Base-by-base conservation (phyloP, 495 filamentous ascomycete species). In the Aspergillus egyptiacus region DNA sequence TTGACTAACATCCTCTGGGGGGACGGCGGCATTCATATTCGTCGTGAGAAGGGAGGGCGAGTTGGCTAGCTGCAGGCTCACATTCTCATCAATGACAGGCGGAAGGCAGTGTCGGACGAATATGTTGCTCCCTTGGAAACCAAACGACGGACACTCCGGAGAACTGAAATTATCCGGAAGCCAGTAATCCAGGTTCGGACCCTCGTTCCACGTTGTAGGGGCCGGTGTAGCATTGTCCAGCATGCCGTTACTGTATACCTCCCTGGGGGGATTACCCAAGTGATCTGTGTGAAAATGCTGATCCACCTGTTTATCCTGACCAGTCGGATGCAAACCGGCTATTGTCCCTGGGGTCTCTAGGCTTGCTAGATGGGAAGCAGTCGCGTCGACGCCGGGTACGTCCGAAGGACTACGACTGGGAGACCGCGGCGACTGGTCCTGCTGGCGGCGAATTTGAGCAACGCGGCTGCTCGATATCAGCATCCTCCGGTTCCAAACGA, bases 381-480 rank as follows among this genome's bases (percentile, higher is more conserved):
- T 48, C 20, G 59, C 50, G 41, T 55, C 60, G 3, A 60, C 39
- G 34, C 57, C 32, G 25, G 55, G 55, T 7, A 58, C 55, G 46
- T 64, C 45, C 1, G 63, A 28, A 25, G 14, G 46, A 22, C 52
- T 17, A 42, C 41, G n/a, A 46, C 20, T 20, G 58, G 48, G 1
- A 47, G 56, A 1, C 62, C 27, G 19, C n/a, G 25, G 11, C 59
- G 27, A 47, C 58, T 50, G 33, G 53, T 67, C 13, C 51, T 72
- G 67, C 39, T 68, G 68, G 50, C 70, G 64, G 46, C 68, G 58
- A 39, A 72, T 72, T 57, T 72, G 69, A 20, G 64, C 63, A 19
- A 70, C 62, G 14, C 69, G 67, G 55, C 69, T 40, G 33, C 32
- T 10, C 19, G 7, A 18, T 24, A 13, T 20, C 33, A 23, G 22